Conservation (phyloP, 768 basidiomycete species). For the Pleurotus eryngii region DNA sequence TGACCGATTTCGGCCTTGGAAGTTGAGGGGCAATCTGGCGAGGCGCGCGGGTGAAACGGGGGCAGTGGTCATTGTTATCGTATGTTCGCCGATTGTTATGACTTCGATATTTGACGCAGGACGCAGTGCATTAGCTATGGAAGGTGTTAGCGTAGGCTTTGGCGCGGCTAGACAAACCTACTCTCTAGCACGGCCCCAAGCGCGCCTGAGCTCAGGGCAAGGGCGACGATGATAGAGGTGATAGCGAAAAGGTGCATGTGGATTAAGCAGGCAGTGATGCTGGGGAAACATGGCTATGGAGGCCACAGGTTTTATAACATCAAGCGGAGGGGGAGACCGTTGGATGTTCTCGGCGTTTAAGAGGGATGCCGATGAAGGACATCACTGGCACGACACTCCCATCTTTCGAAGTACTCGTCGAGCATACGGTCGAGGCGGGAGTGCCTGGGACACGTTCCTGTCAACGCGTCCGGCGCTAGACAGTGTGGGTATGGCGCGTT, state of each 20-base stretch:
- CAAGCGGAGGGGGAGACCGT: too few relatives aligned
- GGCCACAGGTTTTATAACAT: too few relatives aligned
- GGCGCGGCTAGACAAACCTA: not conserved
- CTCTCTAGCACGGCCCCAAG: not conserved
- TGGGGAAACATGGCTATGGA: too few relatives aligned
- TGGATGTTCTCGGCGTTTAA: too few relatives aligned
- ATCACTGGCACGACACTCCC: too few relatives aligned
- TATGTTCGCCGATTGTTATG: not conserved
- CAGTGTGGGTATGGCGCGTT: too few relatives aligned
- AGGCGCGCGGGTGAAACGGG: not conserved
- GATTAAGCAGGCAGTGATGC: too few relatives aligned
- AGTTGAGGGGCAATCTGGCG: not conserved
- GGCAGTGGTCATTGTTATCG: not conserved
- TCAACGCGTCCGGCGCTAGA: too few relatives aligned
- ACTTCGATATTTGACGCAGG: not conserved
- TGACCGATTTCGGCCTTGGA: not conserved
- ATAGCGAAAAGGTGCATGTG: not conserved
- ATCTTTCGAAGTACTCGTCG: too few relatives aligned
- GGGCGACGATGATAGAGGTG: not conserved
- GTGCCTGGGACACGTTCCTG: too few relatives aligned
- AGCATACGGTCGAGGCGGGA: too few relatives aligned
- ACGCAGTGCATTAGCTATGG: not conserved
- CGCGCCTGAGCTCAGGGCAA: not conserved
- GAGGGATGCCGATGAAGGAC: too few relatives aligned
- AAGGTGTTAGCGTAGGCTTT: not conserved